Evolutionary conservation across 352 stramenopile species (phyloP).

Genomic region (Lagenidium sp.): DNA sequence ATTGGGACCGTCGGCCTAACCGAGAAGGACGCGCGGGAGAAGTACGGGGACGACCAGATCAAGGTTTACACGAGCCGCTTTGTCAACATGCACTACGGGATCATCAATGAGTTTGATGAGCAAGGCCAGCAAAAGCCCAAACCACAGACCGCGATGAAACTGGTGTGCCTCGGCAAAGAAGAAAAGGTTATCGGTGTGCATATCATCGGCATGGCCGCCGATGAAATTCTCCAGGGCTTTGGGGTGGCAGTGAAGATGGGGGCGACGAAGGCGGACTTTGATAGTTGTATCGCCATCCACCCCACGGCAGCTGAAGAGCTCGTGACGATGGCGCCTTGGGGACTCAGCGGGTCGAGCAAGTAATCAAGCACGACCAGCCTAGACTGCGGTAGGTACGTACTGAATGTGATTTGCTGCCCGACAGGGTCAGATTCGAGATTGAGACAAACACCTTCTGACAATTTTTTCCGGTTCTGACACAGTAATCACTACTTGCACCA

Average conservation of each 20-base stretch:
- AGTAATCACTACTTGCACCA: too few relatives aligned
- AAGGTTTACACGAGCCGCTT: conserved; percentile 93
- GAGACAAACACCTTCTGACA: too few relatives aligned
- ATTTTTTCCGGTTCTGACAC: too few relatives aligned
- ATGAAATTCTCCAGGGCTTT: conserved; percentile 99
- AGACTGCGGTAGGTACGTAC: too few relatives aligned
- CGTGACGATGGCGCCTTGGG: conserved; percentile 92
- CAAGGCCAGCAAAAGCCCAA: conserved; percentile 73
- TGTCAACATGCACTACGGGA: conserved; percentile 94
- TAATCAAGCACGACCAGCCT: too few relatives aligned
- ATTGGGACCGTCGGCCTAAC: conserved; percentile 94
- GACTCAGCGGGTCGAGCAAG: conserved; percentile 40
- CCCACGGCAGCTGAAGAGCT: conserved; percentile 95
- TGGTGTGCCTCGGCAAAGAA: conserved; percentile 82
- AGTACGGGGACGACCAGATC: conserved; percentile 87
- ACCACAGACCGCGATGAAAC: conserved; percentile 93
- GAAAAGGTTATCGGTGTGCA: conserved; percentile 97
- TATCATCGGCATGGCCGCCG: conserved; percentile 90
- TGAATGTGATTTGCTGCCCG: too few relatives aligned
- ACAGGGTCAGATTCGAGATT: too few relatives aligned
- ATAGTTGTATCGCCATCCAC: conserved; percentile 94
- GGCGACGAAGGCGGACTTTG: conserved; percentile 96
- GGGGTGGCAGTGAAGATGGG: conserved; percentile 98
- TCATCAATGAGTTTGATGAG: conserved; percentile 61
- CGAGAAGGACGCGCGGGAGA: conserved; percentile 78